Conservation (phyloP, 768 basidiomycete species). For the Phanerochaete sordida region DNA sequence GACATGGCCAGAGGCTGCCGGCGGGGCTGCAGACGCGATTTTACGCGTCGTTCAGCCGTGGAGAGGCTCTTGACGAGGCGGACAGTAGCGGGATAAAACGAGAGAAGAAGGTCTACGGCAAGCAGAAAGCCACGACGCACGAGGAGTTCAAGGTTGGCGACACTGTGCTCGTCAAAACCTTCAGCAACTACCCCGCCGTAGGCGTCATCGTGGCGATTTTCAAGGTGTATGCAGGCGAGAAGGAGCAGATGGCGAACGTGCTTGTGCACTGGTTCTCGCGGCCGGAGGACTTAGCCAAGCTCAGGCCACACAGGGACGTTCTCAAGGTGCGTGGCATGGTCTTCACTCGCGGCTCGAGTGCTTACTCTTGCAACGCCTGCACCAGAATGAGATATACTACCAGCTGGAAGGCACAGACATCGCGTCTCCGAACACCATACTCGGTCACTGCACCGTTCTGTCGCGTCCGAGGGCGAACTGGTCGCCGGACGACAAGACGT, state of each 20-base stretch:
- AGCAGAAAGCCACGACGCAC: not conserved
- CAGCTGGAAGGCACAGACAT: constrained; percentile 46
- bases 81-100: constrained; percentile 1
- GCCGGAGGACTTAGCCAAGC: constrained; percentile 56
- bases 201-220: constrained; percentile 72
- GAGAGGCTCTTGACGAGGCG: too few species aligned
- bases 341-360: not conserved
- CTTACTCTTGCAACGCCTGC: not conserved
- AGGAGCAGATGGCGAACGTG: constrained; percentile 43
- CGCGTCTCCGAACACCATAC: constrained; percentile 48
- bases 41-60: not conserved
- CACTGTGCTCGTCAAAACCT: constrained; percentile 56
- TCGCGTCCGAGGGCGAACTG: constrained; percentile 1
- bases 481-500: constrained; percentile 19
- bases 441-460: constrained; percentile 47
- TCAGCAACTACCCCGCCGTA: constrained; percentile 49
- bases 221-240: constrained; percentile 40
- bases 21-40: not conserved
- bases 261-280: constrained; percentile 76
- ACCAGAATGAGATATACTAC: constrained; percentile 83
- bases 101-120: constrained; percentile 9
- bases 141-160: constrained; percentile 57
- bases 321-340: constrained; percentile 42
- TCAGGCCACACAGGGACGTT: constrained; percentile 59
- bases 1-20: not conserved